Evolutionary conservation across 768 basidiomycete genomes (phyloP), one percentile per base, ranked within the genome.

Genomic region (Macrolepiota fuliginosa): DNA sequence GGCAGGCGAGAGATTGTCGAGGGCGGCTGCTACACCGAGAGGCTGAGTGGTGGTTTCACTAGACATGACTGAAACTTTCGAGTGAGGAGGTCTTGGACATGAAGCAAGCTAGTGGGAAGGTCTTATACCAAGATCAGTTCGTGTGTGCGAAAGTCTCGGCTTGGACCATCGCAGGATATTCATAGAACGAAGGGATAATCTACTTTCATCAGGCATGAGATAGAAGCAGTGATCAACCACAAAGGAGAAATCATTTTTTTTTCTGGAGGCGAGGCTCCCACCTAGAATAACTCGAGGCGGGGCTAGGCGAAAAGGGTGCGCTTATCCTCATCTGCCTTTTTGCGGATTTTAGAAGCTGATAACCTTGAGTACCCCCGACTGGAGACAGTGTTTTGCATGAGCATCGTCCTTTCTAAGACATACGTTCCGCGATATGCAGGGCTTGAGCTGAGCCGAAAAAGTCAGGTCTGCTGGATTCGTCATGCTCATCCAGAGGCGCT

Each of bases 391-490:
- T 1, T 77, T 72, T 13, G 73, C 72, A 35, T 73, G 69, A 58
- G 72, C 66, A 67, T 77, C 72, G 56, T 70, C 61, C 47, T 66
- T 69, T 15, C 71, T 70, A 61, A 86, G 74, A 27, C 73, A 76
- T 17, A 80, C 80, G 49, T 67, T 71, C 27, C 77, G 67, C 56
- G 81, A 73, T 29, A 92, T 89, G 73, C 91, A 92, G 12, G 91
- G 85, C 70, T 85, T 87, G 51, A 92, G 75, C 91, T 92, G 65
- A 1, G 46, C 29, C 12, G 64, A 11, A 10, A 9, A 53, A 10
- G 4, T 19, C 46, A n/a, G n/a, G n/a, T n/a, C 17, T 24, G 47
- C 22, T 49, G 12, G 39, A 36, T 25, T 24, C 53, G 10, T 24
- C n/a, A 17, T 24, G 27, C 60, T 45, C 15, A 32, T 32, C 1